Base-by-base conservation (phyloP, 129 eudicot genomes). In the Flaveria brownii region DNA sequence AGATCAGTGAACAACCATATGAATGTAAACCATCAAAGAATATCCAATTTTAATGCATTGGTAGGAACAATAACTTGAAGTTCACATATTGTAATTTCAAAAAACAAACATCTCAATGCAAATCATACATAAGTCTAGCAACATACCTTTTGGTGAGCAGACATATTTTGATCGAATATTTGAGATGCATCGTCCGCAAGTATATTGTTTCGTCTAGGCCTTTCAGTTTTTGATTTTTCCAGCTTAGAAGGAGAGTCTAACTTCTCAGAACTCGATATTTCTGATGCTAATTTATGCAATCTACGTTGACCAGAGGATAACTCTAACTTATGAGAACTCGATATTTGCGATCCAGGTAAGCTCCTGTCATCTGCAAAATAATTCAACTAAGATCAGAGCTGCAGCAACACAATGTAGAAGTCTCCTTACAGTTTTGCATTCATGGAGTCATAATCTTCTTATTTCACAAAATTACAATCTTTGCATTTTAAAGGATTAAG, bases 161-260 rank as follows among this genome's bases (percentile, higher is more conserved):
- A 64, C 76, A 94, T 80, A 14, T 78, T 87, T 45, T 85, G 77
- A 67, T 91, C 92, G 77, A 87, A 91, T 77, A 94, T 87, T 81
- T 91, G 91, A 57, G 97, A 94, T 39, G 98, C 96, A 59, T 94
- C 98, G 67, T 84, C 83, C 62, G 88, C 85, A 66, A 82, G 86
- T 77, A 86, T 68, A 41, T 81, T 82, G 63, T 54, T 83, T 75
- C 71, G 88, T 66, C 69, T 83, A 30, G 83, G 97, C 65, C 78
- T 81, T 82, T 91, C 99, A 0, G 99, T 94, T 80, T 87, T 91
- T 45, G 96, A 84, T 80, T 91, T 82, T 78, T 83, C 97, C 80
- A 94, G 83, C 73, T 70, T 88, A 54, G 84, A 52, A 72, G 80
- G 82, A 71, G 89, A 81, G 82, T 87, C 87, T 70, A 51, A 52